Evolutionary conservation across 2,329 filamentous ascomycete species (phyloP), one percentile per base, ranked within the genome.

Genomic region (Alternaria panax): DNA sequence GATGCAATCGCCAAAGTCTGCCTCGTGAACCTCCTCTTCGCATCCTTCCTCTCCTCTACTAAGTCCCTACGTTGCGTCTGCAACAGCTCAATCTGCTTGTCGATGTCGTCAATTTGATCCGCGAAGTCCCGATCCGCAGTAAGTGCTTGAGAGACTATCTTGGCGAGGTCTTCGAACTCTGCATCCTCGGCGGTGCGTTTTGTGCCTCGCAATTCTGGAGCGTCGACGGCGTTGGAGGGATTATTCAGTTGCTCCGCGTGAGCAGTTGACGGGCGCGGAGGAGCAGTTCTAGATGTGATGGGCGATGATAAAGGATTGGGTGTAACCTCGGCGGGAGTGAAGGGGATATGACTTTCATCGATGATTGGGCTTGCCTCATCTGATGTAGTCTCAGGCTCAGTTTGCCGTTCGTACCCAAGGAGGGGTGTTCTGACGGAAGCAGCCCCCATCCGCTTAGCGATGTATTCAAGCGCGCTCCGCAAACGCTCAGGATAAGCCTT

Each of bases 141-240:
- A 42, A 42, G 40, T 11, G 12, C 40, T 24, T 51, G 4, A 4
- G 18, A 25, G 11, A 54, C 18, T 18, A 47, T 51, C 25, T 22
- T 4, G 8, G n/a, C 38, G 36, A 59, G 41, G 20, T 40, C 34
- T 16, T 59, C 57, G 20, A 59, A 51, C 25, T 51, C 20, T 24
- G 43, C 57, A 27, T 59, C 51, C 28, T 59, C 57, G 22, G 45
- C 57, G 18, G 57, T 51, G 6, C 57, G 57, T 18, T 59, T 59
- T 3, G 42, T 45, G 27, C 36, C 34, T 30, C 36, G 42, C n/a
- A 9, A 32, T 24, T 9, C 12, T 5, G 40, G 5, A 42, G 40
- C 11, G 20, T 42, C 2, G 40, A 42, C 40, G 7, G 36, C 24
- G 7, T 25, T 25, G 4, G 25, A 4, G 25, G 7, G 1, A 25